Evolutionary conservation across 441 rosid genomes (phyloP).

Genomic region (Populus hybrid): DNA sequence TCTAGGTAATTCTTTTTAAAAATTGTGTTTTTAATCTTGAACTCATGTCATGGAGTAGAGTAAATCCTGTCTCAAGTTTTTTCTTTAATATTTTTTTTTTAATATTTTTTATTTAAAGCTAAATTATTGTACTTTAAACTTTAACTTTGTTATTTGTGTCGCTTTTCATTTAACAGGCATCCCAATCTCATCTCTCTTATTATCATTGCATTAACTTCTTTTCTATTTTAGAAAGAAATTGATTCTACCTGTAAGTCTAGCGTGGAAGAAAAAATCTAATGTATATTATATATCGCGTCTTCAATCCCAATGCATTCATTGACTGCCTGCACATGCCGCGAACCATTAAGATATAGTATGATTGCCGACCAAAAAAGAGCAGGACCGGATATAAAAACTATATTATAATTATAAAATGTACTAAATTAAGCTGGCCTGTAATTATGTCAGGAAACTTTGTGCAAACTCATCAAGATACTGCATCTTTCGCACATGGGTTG

Average conservation of each 20-base stretch:
- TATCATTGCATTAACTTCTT: neutral
- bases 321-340: slow-evolving; percentile 21
- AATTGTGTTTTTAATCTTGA: no score
- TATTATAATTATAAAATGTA: neutral
- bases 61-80: no score
- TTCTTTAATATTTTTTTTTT: no score
- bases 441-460: slow-evolving; percentile 1
- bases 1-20: no score
- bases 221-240: neutral
- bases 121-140: no score
- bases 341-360: slow-evolving; percentile 4
- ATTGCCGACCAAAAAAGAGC: slow-evolving; percentile 28
- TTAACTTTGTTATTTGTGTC: no score
- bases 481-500: slow-evolving; percentile 27
- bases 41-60: no score
- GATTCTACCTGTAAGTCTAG: no score
- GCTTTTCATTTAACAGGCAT: neutral
- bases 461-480: slow-evolving; percentile 1
- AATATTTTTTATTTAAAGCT: no score
- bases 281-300: neutral
- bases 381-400: neutral
- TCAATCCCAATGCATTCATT: neutral
- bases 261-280: no score
- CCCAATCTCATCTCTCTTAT: no score
- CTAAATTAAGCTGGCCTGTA: neutral